Base-by-base conservation (phyloP, 371 early-diverging fungal species). In the Encephalitozoon intestinalis region DNA sequence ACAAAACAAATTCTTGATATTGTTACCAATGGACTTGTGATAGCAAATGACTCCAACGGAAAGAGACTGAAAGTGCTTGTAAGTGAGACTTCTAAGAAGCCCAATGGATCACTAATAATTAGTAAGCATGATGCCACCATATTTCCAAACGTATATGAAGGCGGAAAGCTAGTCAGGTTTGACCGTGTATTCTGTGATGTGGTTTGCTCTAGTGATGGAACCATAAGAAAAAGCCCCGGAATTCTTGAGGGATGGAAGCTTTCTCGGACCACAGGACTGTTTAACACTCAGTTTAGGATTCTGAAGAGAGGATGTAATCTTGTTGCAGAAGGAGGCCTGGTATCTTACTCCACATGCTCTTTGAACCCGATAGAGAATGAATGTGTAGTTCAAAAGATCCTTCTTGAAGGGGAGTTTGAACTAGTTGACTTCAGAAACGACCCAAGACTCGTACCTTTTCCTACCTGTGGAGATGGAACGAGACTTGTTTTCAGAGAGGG, bases 261-360 rank as follows among this genome's bases (percentile, higher is more conserved):
- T 53, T 87, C 85, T 25, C 87, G 87, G 53, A 93, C 89, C 8
- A 86, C 90, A 68, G 87, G 87, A 23, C 89, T 97, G 65, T 94
- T 93, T 82, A 88, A 88, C 15, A 81, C 91, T 9, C 97, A 96
- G 85, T 83, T 90, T 40, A 88, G 88, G 79, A 94, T 97, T 76
- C 88, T 95, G 71, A 86, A 88, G 80, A 89, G 95, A 73, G 94
- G 91, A 2, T 88, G 89, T 73, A 89, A 94, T 71, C 86, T 96
- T 74, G 85, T 91, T 54, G 91, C 92, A 84, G 86, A 91, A 23
- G 94, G 92, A 46, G 99, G 97, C 0, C 88, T 92, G 41, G 86
- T 97, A 63, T 97, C 97, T 0, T 99, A 97, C 84, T 95, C 95
- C 12, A 99, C 99, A 0, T 99, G 99, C 85, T 92, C 95, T 2